These are phyloP conservation scores for Puccinia horiana DNA, from an alignment of 1,284 basidiomycete genomes.

Conservation along the genomic window DNA sequence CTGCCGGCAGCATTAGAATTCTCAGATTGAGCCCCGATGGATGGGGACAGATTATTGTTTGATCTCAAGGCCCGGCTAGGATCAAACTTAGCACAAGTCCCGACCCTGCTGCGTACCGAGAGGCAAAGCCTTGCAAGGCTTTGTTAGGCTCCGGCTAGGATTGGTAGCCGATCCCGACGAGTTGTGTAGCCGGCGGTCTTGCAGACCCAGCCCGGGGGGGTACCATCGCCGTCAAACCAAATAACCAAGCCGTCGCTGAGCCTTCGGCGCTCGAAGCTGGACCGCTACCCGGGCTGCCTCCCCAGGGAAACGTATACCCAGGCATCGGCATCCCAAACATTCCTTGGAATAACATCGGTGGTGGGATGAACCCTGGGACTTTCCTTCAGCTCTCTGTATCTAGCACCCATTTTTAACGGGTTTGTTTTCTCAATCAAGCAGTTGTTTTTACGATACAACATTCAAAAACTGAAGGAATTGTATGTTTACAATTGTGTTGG, in stretches of 20 bases:
- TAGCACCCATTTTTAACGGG: too few relatives aligned
- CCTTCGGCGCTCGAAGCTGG: background rate
- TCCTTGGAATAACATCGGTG: conserved; percentile 2
- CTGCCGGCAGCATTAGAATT: background rate
- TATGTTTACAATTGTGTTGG: too few relatives aligned
- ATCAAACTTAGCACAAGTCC: too few relatives aligned
- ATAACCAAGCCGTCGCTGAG: background rate
- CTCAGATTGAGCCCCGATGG: background rate
- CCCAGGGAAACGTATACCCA: background rate
- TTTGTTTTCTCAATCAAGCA: too few relatives aligned
- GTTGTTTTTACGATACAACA: too few relatives aligned
- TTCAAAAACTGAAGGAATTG: too few relatives aligned
- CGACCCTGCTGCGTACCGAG: too few relatives aligned
- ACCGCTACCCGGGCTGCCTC: background rate
- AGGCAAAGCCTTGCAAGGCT: too few relatives aligned
- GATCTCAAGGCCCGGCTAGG: background rate
- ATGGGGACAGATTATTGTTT: background rate
- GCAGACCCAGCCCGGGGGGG: background rate
- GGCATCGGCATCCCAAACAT: background rate
- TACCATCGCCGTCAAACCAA: background rate
- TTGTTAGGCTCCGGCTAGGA: too few relatives aligned
- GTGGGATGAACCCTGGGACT: conserved; percentile 8
- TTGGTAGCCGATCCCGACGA: background rate
- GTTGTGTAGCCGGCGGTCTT: background rate
- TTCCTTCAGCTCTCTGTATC: too few relatives aligned